Percentiles rank a stretch among this genome's conserved stretches.
These are phyloP conservation scores for Rhodotorula paludigena DNA, from an alignment of 768 basidiomycete species.

Conservation along the genomic window DNA sequence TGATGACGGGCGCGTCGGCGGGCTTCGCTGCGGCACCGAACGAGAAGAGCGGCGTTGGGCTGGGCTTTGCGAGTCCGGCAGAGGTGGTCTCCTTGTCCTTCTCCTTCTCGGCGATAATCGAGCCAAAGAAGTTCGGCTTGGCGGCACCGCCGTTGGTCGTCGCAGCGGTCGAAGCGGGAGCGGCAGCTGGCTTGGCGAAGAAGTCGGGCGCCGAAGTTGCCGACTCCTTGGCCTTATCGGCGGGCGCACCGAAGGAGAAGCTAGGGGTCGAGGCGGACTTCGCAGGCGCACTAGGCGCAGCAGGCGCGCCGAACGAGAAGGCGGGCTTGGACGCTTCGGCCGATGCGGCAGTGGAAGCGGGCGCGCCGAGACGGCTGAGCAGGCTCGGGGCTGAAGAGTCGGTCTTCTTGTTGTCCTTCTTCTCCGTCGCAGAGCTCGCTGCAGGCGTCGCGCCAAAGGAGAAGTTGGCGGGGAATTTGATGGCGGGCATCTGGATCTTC, in stretches of 20 bases:
- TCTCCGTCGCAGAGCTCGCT: not conserved
- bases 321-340: not conserved
- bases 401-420: not conserved
- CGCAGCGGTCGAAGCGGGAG: not conserved
- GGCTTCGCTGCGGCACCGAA: slow-evolving; percentile 7
- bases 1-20: not conserved
- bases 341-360: not conserved
- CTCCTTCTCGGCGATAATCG: slow-evolving; percentile 47
- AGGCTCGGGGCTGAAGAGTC: not conserved
- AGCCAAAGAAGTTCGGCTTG: slow-evolving; percentile 62
- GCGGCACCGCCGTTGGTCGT: not conserved
- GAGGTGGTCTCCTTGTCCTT: slow-evolving; percentile 5
- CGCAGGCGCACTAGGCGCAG: not conserved
- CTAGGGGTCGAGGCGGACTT: not conserved
- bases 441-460: slow-evolving; percentile 11
- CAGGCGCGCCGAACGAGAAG: slow-evolving; percentile 13
- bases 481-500: slow-evolving; percentile 22
- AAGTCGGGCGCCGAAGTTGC: slow-evolving; percentile 17
- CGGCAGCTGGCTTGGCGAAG: slow-evolving; percentile 19
- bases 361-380: slow-evolving; percentile 6
- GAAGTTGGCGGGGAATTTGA: slow-evolving; percentile 26
- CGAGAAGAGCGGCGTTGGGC: slow-evolving; percentile 5
- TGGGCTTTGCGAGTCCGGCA: not conserved
- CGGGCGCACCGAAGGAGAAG: slow-evolving; percentile 10
- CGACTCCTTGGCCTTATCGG: not conserved